Base-by-base conservation (phyloP, 768 basidiomycete species). In the Trametes coccinea region DNA sequence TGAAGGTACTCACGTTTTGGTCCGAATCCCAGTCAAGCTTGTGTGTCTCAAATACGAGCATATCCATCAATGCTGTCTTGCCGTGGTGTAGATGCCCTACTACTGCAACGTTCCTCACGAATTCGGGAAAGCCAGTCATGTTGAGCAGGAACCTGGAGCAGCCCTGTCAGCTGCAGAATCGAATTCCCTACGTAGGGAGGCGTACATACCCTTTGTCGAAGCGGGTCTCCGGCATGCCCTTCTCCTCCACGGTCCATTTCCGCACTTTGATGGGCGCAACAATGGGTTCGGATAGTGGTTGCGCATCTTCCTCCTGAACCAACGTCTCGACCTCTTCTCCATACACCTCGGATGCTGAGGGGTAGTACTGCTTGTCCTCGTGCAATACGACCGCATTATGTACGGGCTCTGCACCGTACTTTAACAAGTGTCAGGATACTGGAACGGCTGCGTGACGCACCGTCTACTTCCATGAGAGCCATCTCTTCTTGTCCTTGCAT, bases 361-460 rank as follows among this genome's bases (percentile, higher is more conserved):
- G 92, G 73, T 99, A 99, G 75, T 99, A 98, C 74, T 94, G 92
- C 75, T 99, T 99, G 77, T 99, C 92, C 73, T 98, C 97, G 69
- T 98, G 96, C 47, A 98, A 80, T 46, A 98, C 74, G 17, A 94
- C 89, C 51, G 92, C 92, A 62, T 88, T 92, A 66, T 91, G 89
- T 34, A 81, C 75, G 44, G 92, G 90, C 67, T 89, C 92, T 92
- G 65, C 51, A 30, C 29, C 39, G 43, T 43, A 27, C 30, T 37
- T 37, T 44, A 59, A 53, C 11, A 2, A 17, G 48, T 40, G 44
- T 30, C 14, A n/a, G 52, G 5, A 17, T 17, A 45, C 14, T 1
- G 16, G 10, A 4, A 43, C 41, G 17, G 6, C 1, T 17, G 17
- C 14, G 45, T 10, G 10, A 74, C 80, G 66, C 61, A 92, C 92